phyloP scores from a whole-genome alignment of 2,329 filamentous ascomycete species.

The Keithomyces neogunnii region DNA sequence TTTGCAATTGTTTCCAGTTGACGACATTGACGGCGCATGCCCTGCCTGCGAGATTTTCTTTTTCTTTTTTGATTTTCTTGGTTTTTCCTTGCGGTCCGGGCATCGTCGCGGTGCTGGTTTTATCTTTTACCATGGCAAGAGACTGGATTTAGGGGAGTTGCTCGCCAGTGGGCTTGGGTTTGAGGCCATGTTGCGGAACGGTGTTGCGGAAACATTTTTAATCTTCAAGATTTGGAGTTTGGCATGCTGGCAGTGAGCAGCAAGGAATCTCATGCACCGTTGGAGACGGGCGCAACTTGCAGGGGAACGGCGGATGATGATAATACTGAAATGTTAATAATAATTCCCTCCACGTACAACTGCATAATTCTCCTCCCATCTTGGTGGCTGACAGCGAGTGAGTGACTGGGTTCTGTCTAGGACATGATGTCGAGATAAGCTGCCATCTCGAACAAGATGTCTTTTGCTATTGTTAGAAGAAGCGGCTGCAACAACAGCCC shows the following conservation, averaged over 20 bases:
- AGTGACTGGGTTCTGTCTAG: no score
- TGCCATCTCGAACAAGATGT: no score
- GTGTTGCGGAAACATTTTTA: slow-evolving; percentile 1
- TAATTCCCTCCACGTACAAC: neutral
- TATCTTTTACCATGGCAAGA: neutral
- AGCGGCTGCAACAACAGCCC: no score
- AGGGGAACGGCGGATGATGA: neutral
- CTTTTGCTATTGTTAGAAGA: no score
- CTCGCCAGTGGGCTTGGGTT: neutral
- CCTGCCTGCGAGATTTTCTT: neutral
- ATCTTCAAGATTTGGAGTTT: neutral
- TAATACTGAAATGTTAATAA: slow-evolving; percentile 5
- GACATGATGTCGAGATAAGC: no score
- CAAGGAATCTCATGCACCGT: neutral
- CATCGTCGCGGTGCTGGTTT: slow-evolving; percentile 1
- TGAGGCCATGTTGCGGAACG: neutral
- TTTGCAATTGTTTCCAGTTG: neutral
- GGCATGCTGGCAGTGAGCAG: neutral
- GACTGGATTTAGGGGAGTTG: neutral
- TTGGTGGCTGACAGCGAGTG: no score
- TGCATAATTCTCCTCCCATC: no score
- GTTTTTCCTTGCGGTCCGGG: neutral
- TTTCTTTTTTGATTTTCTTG: neutral
- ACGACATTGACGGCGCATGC: neutral
- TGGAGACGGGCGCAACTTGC: neutral